A percentile compares a stretch with the other conserved stretches of the same genome.
phyloP scores from a whole-genome alignment of 2,329 filamentous ascomycete species.

The Microsporum ferrugineum region DNA sequence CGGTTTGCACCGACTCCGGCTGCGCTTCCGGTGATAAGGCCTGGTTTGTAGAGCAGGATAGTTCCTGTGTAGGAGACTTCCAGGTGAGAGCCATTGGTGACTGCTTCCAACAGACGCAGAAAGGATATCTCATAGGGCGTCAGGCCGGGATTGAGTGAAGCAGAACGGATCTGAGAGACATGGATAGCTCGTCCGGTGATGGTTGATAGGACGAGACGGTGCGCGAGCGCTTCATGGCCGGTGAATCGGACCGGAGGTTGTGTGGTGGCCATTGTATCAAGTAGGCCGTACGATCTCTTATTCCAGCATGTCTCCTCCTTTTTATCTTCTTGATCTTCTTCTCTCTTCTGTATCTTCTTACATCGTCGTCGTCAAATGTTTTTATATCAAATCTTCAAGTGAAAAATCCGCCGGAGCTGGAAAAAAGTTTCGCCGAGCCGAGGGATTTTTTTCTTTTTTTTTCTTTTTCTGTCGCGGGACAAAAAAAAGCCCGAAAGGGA shows the following conservation, averaged over 20 bases:
- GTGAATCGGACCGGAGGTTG: slow-evolving; percentile 59
- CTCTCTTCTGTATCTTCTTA: not conserved
- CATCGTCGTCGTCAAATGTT: not conserved
- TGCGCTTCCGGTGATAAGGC: slow-evolving; percentile 76
- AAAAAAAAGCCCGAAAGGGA: not conserved
- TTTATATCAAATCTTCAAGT: not conserved
- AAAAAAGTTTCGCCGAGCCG: not conserved
- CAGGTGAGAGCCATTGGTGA: slow-evolving; percentile 90
- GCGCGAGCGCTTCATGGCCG: slow-evolving; percentile 68
- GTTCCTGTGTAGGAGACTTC: slow-evolving; percentile 96
- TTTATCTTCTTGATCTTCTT: not conserved
- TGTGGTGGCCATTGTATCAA: slow-evolving; percentile 28
- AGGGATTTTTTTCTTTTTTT: not conserved
- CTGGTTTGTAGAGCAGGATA: slow-evolving; percentile 80
- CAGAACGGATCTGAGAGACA: slow-evolving; percentile 88
- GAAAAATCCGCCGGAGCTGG: not conserved
- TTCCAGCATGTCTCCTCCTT: not conserved
- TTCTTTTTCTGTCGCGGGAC: slow-evolving; percentile 22
- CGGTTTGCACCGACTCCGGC: slow-evolving; percentile 60
- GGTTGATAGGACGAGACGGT: slow-evolving; percentile 79
- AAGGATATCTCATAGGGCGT: slow-evolving; percentile 90
- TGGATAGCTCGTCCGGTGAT: slow-evolving; percentile 80
- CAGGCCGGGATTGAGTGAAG: slow-evolving; percentile 76
- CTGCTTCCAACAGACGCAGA: slow-evolving; percentile 79
- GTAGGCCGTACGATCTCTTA: not conserved